A percentile compares a stretch with the other conserved stretches of the same genome.
Evolutionary conservation across 768 basidiomycete species (phyloP).

Genomic region (Hypholoma sublateritium): DNA sequence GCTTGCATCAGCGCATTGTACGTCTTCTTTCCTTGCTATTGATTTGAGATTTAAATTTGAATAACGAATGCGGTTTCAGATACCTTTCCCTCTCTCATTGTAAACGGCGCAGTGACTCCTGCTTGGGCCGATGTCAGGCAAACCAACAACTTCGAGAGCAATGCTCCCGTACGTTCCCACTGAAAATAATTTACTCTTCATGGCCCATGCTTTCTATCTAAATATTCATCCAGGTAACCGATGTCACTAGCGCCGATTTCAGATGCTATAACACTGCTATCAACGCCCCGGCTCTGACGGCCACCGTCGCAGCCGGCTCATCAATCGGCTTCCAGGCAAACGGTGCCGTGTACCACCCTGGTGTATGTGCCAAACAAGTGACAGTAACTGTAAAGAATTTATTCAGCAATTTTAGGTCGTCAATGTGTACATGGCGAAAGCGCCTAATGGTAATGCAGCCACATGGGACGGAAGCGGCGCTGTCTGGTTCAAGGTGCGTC

Average conservation of each 20-base stretch:
- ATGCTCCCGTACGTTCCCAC: slow-evolving; percentile 28
- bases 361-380: slow-evolving; percentile 9
- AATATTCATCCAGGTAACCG: slow-evolving; percentile 32
- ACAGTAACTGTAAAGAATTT: background rate
- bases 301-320: slow-evolving; percentile 28
- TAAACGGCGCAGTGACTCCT: slow-evolving; percentile 35
- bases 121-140: slow-evolving; percentile 42
- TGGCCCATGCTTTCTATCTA: background rate
- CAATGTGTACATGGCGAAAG: slow-evolving; percentile 24
- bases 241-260: slow-evolving; percentile 46
- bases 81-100: slow-evolving; percentile 44
- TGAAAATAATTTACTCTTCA: background rate
- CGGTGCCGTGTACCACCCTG: slow-evolving; percentile 15
- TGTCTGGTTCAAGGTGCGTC: slow-evolving; percentile 47
- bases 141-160: slow-evolving; percentile 46
- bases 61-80: slow-evolving; percentile 22
- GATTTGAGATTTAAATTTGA: background rate
- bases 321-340: slow-evolving; percentile 18
- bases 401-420: slow-evolving; percentile 7
- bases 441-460: slow-evolving; percentile 23
- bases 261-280: slow-evolving; percentile 43
- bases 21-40: slow-evolving; percentile 1
- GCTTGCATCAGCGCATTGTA: slow-evolving; percentile 26
- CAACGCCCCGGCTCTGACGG: slow-evolving; percentile 39
- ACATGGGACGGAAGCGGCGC: slow-evolving; percentile 41